Percentiles rank a stretch among this genome's conserved stretches.
Evolutionary conservation across 371 early-diverging fungal species (phyloP).

Genomic region (Phascolomyces articulosus): DNA sequence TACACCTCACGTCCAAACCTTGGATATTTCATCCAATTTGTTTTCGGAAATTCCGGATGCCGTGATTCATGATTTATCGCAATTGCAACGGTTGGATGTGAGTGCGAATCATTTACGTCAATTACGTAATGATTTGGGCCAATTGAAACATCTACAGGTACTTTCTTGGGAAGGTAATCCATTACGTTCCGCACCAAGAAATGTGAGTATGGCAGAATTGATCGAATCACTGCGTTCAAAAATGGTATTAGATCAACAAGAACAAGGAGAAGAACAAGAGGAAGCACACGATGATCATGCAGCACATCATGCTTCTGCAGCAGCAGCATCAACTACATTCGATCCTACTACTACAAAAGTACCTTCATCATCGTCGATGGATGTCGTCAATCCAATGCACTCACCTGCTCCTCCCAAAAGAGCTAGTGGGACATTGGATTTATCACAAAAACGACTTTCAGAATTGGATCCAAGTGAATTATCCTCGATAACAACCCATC

Average conservation of each 20-base stretch:
- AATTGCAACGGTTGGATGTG: conserved; percentile 62
- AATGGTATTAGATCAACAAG: conserved; percentile 1
- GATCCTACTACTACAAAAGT: conserved; percentile 8
- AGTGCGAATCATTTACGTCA: conserved; percentile 57
- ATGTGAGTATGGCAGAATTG: conserved; percentile 49
- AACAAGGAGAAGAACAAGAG: too few relatives aligned
- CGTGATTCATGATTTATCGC: conserved; percentile 39
- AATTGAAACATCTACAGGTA: conserved; percentile 46
- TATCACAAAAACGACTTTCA: conserved; percentile 3
- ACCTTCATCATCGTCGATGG: not conserved
- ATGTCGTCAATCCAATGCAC: too few relatives aligned
- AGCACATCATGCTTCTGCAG: not conserved
- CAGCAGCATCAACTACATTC: not conserved
- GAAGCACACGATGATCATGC: too few relatives aligned
- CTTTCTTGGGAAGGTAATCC: conserved; percentile 65
- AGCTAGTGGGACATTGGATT: conserved; percentile 12
- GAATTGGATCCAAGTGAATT: not conserved
- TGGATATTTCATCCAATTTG: conserved; percentile 70
- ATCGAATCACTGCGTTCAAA: conserved; percentile 50
- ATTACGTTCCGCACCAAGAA: conserved; percentile 49
- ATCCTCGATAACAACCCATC: not conserved
- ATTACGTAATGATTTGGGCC: conserved; percentile 61
- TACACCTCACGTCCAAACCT: conserved; percentile 53
- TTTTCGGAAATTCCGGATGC: conserved; percentile 57
- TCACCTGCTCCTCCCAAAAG: too few relatives aligned